These are phyloP conservation scores for Takashimella koratensis DNA, from an alignment of 1,284 basidiomycete genomes.

Conservation along the genomic window DNA sequence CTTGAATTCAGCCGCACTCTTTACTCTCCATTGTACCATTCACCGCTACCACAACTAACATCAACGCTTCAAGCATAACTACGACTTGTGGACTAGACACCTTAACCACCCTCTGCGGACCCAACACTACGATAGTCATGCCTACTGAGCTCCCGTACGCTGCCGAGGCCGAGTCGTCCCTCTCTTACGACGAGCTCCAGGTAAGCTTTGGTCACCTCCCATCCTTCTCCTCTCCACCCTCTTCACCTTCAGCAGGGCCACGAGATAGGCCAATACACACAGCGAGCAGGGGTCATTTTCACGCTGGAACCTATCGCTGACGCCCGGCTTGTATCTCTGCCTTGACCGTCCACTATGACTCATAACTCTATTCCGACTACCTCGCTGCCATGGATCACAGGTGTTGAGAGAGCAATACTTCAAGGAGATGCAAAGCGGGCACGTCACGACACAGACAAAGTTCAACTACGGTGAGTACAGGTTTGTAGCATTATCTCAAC, in stretches of 20 bases:
- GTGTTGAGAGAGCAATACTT: constrained; percentile 82
- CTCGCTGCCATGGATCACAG: constrained; percentile 55
- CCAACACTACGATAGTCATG: not conserved
- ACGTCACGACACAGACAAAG: constrained; percentile 91
- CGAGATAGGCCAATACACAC: not conserved
- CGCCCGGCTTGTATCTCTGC: too few species aligned
- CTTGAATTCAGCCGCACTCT: too few species aligned
- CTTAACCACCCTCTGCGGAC: too few species aligned
- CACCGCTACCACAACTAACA: too few species aligned
- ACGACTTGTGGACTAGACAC: too few species aligned
- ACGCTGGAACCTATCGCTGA: too few species aligned
- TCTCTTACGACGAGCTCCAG: constrained; percentile 85
- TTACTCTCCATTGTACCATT: too few species aligned
- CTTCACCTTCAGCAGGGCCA: constrained; percentile 1
- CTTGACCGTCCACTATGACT: too few species aligned
- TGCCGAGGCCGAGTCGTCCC: constrained; percentile 84
- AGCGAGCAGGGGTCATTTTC: too few species aligned
- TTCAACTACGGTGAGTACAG: constrained; percentile 85
- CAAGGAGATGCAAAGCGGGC: constrained; percentile 75
- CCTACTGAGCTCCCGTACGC: constrained; percentile 88
- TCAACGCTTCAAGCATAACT: too few species aligned
- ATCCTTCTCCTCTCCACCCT: not conserved
- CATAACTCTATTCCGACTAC: too few species aligned
- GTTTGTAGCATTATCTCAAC: too few species aligned
- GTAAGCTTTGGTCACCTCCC: constrained; percentile 50